Evolutionary conservation across 1,284 basidiomycete genomes (phyloP).

Genomic region (Hymenochaete sp.): DNA sequence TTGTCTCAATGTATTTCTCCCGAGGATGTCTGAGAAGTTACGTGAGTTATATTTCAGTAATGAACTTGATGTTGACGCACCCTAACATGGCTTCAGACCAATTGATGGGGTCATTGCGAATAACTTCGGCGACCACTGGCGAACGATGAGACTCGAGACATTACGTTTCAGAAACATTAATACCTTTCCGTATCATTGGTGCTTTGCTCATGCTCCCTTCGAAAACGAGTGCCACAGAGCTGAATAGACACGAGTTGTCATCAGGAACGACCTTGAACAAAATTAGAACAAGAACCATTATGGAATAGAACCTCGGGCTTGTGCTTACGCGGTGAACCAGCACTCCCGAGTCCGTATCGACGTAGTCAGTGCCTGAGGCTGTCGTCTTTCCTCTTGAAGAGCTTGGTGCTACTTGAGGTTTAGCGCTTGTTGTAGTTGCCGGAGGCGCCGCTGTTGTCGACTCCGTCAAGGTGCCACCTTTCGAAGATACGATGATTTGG

Average conservation of each 20-base stretch:
- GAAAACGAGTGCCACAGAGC: conserved; percentile 75
- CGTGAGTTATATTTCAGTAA: conserved; percentile 2
- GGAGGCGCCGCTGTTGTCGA: conserved; percentile 19
- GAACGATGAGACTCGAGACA: background rate
- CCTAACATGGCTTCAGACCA: conserved; percentile 83
- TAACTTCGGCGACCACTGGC: conserved; percentile 75
- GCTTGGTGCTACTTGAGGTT: background rate
- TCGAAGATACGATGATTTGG: conserved; percentile 71
- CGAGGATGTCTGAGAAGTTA: conserved; percentile 47
- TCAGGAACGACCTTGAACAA: conserved; percentile 72
- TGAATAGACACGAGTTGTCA: conserved; percentile 91
- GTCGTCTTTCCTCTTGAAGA: background rate
- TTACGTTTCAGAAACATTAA: background rate
- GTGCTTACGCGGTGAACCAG: conserved; percentile 59
- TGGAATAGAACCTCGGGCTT: background rate
- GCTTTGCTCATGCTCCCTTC: conserved; percentile 70
- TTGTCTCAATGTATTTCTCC: conserved; percentile 71
- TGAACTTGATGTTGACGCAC: conserved; percentile 29
- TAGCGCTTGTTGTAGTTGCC: conserved; percentile 22
- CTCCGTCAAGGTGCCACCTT: conserved; percentile 21
- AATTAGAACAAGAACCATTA: background rate
- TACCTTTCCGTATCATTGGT: conserved; percentile 56
- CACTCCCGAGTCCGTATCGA: conserved; percentile 51
- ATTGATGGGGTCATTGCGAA: conserved; percentile 56
- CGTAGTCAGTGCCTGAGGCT: conserved; percentile 41